Evolutionary conservation across 2,329 filamentous ascomycete species (phyloP), one percentile per base, ranked within the genome.

Genomic region (Diaporthe amygdali): DNA sequence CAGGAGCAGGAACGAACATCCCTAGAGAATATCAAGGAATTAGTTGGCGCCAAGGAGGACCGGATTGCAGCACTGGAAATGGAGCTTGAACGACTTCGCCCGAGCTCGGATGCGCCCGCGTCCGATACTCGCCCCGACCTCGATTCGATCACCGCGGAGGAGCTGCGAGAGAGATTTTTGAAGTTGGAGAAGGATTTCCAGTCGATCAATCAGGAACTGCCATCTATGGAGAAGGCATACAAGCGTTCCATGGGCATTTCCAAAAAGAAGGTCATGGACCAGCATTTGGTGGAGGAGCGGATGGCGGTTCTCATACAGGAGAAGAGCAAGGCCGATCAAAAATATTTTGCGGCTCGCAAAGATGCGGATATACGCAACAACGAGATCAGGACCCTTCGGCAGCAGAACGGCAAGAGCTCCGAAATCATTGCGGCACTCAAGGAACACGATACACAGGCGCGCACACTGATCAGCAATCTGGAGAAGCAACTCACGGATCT

Each of bases 311-410:
- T 97, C 25, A 90, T 90, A 49, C 94, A 94, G 0, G 95, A 99
- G 82, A 99, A 99, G 84, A 91, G 92, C 74, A 98, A 98, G 82
- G 96, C 96, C 1, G 96, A 99, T 78, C 96, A 98, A 79, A 98
- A 98, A 82, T 99, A 97, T 80, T 98, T 98, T 81, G 94, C 94
- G 1, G 94, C 95, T 10, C 95, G 97, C 87, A 98, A 97, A 80
- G 93, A 95, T 76, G 97, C 96, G 78, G 96, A 98, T 78, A 92
- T 93, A 54, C 89, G 94, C 64, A 92, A 95, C 71, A 87, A 89
- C 71, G 96, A 98, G 82, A 92, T 97, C 56, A 89, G 93, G 75
- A 89, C 92, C 4, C 84, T 98, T 71, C 91, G 94, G 72, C 87
- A 91, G 73, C 95, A 98, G 80, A 97, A 96, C 78, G 88, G 90